Percentiles rank a stretch among this genome's conserved stretches.
phyloP scores from a whole-genome alignment of 345 rosid genomes.

The Conringia planisiliqua region DNA sequence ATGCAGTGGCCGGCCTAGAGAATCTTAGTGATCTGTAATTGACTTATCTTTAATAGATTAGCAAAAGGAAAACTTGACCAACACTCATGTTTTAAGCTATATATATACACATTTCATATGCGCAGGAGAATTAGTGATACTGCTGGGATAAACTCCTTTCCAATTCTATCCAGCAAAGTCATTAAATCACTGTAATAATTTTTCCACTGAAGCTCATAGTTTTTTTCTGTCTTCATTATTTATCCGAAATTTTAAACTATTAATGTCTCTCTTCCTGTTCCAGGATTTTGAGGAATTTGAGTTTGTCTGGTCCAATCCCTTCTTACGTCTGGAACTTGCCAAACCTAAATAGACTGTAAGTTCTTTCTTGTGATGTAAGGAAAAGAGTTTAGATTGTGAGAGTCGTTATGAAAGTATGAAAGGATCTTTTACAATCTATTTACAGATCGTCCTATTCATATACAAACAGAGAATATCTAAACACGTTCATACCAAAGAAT shows the following conservation, averaged over 20 bases:
- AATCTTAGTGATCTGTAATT: constrained; percentile 37
- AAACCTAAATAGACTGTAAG: background rate
- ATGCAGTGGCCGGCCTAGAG: constrained; percentile 30
- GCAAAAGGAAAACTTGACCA: background rate
- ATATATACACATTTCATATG: background rate
- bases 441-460: too few species aligned
- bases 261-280: background rate
- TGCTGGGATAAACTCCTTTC: constrained; percentile 35
- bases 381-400: background rate
- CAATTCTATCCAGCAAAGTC: constrained; percentile 35
- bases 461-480: background rate
- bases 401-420: background rate
- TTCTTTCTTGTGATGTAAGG: background rate
- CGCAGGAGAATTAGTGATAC: constrained; percentile 48
- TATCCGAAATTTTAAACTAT: background rate
- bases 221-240: background rate
- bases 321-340: constrained; percentile 6
- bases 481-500: background rate
- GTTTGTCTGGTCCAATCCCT: constrained; percentile 20
- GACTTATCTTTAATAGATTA: background rate
- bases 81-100: background rate
- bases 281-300: constrained; percentile 26
- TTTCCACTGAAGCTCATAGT: background rate
- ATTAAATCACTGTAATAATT: background rate
- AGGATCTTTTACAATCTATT: too few species aligned